phyloP scores from a whole-genome alignment of 208 protist species.

The Spongospora subterranea region DNA sequence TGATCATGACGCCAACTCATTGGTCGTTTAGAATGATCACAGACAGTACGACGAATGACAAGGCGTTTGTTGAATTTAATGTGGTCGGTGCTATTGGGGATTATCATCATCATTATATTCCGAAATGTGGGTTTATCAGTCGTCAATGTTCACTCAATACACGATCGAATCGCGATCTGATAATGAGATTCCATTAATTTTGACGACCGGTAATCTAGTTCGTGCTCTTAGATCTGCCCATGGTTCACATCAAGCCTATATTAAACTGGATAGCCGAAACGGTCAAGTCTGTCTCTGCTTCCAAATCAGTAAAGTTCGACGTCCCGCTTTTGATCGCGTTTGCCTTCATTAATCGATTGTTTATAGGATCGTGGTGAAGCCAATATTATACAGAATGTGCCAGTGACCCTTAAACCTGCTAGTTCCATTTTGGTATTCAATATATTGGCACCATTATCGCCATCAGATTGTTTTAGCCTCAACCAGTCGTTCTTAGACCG shows the following conservation, averaged over 20 bases:
- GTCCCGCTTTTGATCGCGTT: not conserved
- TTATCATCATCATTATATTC: too few species aligned
- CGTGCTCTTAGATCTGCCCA: not conserved
- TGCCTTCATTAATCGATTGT: not conserved
- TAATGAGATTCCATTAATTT: slow-evolving; percentile 36
- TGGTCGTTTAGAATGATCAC: not conserved
- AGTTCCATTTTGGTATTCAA: not conserved
- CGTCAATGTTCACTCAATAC: slow-evolving; percentile 37
- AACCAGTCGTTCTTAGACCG: not conserved
- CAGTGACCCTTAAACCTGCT: not conserved
- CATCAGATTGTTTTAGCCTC: not conserved
- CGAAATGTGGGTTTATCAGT: too few species aligned
- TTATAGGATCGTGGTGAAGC: slow-evolving; percentile 9
- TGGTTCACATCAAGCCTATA: not conserved
- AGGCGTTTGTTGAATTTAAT: not conserved
- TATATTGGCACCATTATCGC: not conserved
- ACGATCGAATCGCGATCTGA: slow-evolving; percentile 3
- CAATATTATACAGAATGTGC: not conserved
- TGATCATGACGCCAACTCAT: not conserved
- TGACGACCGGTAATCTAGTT: not conserved
- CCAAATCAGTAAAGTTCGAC: slow-evolving; percentile 41
- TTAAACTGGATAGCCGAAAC: not conserved
- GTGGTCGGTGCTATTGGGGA: not conserved
- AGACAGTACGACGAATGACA: not conserved
- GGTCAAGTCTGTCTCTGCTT: not conserved